A percentile compares a stretch with the other conserved stretches of the same genome.
Evolutionary conservation across 148 eudicot species (phyloP).

Genomic region (Hydrangea macrophylla): DNA sequence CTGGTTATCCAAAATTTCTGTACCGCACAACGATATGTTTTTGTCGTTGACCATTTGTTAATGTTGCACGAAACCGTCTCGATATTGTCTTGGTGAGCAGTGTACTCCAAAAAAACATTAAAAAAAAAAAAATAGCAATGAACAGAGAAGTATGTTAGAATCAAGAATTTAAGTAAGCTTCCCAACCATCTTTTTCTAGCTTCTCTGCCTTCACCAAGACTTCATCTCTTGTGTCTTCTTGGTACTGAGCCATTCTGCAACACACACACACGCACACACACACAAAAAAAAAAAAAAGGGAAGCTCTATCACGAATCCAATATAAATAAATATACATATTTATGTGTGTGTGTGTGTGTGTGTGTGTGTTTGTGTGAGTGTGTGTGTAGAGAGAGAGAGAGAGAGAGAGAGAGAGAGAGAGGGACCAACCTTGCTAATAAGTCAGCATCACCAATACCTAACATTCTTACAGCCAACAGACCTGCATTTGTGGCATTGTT

Average conservation of each 20-base stretch:
- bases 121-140: neutral
- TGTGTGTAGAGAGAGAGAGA: conserved; percentile 24
- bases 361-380: neutral
- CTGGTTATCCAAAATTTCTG: too few relatives aligned
- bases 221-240: conserved; percentile 57
- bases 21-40: too few relatives aligned
- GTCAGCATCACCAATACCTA: conserved; percentile 60
- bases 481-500: conserved; percentile 96
- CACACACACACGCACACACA: too few relatives aligned
- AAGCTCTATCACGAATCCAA: too few relatives aligned
- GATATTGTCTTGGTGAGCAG: neutral
- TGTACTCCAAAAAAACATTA: neutral
- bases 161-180: conserved; percentile 55
- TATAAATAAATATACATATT: too few relatives aligned
- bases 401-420: conserved; percentile 17
- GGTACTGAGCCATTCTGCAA: conserved; percentile 74
- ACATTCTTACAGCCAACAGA: conserved; percentile 72
- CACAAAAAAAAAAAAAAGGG: too few relatives aligned
- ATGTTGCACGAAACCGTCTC: too few relatives aligned
- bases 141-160: neutral
- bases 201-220: conserved; percentile 64
- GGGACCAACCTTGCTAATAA: conserved; percentile 58
- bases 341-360: neutral
- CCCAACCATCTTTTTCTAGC: conserved; percentile 68
- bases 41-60: too few relatives aligned